Evolutionary conservation across 495 filamentous ascomycete species (phyloP), one percentile per base, ranked within the genome.

Genomic region (Talaromyces borbonicus): DNA sequence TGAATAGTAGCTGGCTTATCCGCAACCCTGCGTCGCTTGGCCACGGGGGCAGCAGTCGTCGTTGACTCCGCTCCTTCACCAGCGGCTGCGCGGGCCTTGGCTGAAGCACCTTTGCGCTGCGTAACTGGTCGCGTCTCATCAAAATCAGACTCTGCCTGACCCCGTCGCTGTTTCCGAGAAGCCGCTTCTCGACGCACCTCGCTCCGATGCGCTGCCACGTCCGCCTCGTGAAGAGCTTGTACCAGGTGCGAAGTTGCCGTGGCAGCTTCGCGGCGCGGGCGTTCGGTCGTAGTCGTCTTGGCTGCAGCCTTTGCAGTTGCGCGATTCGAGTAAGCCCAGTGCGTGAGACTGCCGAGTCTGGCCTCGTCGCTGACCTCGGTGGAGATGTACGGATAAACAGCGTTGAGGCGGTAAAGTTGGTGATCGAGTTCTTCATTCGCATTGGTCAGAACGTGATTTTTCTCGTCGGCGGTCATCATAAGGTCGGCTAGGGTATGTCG

Each of bases 241-340:
- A 58, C 52, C 2, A 69, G 45, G 40, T 81, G 72, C 53, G 72
- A 69, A 52, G 80, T 82, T 16, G 75, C 74, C 19, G 81, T 75
- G 2, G 82, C 83, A 19, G 79, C 84, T 49, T 94, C 89, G 39
- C 90, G 77, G 38, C 86, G 77, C 16, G 81, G 79, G 16, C 83
- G 73, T 54, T 90, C 85, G 4, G 76, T 78, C 24, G 75, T 69
- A 37, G 68, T 62, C 4, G 69, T 62, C 35, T 41, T 41, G 24
- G 69, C 76, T 9, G 74, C 65, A 49, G 79, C 73, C 54, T 83
- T 83, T 16, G 77, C 67, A 19, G 69, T 56, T 53, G 80, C 76
- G 44, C 93, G 90, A 51, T 95, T 90, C 7, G 79, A 79, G 65
- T 96, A 97, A 43, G 92, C 92, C 92, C 92, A 99, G 59, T 99